phyloP scores from a whole-genome alignment of 2,329 filamentous ascomycete genomes.

The Gliomastix tumulicola region DNA sequence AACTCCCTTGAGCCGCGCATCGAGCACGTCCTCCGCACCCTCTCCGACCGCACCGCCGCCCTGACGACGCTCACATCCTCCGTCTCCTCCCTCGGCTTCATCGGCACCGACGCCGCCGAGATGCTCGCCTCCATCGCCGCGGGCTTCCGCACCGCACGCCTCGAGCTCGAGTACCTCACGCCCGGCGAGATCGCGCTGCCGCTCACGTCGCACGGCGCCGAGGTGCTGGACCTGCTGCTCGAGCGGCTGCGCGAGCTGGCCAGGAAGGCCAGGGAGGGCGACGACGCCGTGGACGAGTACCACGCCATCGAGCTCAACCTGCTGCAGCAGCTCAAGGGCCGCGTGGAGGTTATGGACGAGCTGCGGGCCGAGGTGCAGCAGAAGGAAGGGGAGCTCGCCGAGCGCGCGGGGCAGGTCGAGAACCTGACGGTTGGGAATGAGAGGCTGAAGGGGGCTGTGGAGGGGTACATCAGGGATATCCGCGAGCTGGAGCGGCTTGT shows the following conservation, averaged over 20 bases:
- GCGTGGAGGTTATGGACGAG: slow-evolving; percentile 42
- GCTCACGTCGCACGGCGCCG: slow-evolving; percentile 42
- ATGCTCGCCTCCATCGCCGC: slow-evolving; percentile 38
- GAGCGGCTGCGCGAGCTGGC: slow-evolving; percentile 40
- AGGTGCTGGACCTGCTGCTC: slow-evolving; percentile 49
- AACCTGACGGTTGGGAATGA: slow-evolving; percentile 44
- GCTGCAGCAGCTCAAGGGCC: slow-evolving; percentile 47
- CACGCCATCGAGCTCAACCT: slow-evolving; percentile 48
- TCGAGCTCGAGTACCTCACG: slow-evolving; percentile 56
- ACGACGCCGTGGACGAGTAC: slow-evolving; percentile 53
- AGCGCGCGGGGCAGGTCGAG: slow-evolving; percentile 31
- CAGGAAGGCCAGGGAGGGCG: slow-evolving; percentile 36
- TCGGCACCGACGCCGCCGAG: slow-evolving; percentile 36
- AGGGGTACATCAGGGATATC: slow-evolving; percentile 47
- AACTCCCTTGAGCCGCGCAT: slow-evolving; percentile 33
- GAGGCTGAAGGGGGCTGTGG: slow-evolving; percentile 42
- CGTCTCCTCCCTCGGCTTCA: slow-evolving; percentile 44
- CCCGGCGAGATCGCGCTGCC: slow-evolving; percentile 51
- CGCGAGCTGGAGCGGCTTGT: slow-evolving; percentile 45
- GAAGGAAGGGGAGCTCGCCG: slow-evolving; percentile 19
- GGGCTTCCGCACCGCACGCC: slow-evolving; percentile 47
- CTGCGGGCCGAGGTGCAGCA: slow-evolving; percentile 33
- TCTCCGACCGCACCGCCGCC: slow-evolving; percentile 41
- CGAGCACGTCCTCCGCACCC: slow-evolving; percentile 31
- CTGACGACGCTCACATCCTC: slow-evolving; percentile 35